Percentiles rank a stretch among this genome's conserved stretches.
These are phyloP conservation scores for Malus domestica DNA, from an alignment of 306 rosid species.

Conservation along the genomic window DNA sequence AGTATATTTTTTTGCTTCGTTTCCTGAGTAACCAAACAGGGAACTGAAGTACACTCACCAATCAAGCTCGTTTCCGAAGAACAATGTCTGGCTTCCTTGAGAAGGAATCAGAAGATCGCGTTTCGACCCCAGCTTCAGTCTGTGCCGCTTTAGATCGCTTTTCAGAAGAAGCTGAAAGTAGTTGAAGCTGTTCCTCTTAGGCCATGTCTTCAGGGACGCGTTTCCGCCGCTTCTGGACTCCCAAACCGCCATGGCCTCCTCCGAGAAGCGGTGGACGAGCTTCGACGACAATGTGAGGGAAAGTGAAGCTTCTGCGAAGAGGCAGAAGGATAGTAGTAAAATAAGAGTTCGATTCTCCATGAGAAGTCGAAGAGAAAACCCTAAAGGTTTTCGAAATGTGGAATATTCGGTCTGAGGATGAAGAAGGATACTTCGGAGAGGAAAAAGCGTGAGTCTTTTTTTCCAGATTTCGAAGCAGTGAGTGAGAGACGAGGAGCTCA, in stretches of 20 bases:
- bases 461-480: not conserved
- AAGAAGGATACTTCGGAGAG: not conserved
- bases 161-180: constrained; percentile 46
- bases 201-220: constrained; percentile 30
- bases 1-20: not conserved
- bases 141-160: constrained; percentile 50
- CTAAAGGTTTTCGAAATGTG: not conserved
- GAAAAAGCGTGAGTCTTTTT: not conserved
- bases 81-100: constrained; percentile 62
- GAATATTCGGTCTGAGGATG: not conserved
- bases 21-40: not conserved
- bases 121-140: constrained; percentile 40
- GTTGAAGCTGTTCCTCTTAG: constrained; percentile 33
- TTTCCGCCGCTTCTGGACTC: constrained; percentile 7
- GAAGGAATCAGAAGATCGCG: constrained; percentile 57
- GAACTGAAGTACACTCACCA: constrained; percentile 44
- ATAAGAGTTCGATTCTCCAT: constrained; percentile 16
- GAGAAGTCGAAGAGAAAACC: not conserved
- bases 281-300: constrained; percentile 33
- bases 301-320: not conserved
- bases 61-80: constrained; percentile 78
- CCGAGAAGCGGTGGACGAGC: constrained; percentile 75
- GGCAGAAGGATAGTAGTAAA: not conserved
- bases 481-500: not conserved
- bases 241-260: constrained; percentile 41